Evolutionary conservation across 768 basidiomycete species (phyloP).

Genomic region (Arthromyces matolae): DNA sequence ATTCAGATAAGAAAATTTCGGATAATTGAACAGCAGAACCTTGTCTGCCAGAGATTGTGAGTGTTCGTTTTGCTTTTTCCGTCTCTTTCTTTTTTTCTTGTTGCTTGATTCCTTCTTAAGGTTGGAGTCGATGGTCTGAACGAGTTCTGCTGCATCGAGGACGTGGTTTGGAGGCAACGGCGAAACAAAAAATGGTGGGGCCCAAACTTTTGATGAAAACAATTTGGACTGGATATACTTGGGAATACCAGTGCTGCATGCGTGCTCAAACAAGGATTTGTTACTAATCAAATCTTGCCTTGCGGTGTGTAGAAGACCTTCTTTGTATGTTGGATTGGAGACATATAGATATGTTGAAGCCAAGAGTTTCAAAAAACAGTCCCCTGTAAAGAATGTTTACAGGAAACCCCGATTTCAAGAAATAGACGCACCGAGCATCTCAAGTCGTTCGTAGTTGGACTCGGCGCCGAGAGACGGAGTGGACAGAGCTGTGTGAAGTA

Average conservation of each 20-base stretch:
- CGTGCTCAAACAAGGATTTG: constrained; percentile 53
- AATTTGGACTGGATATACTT: constrained; percentile 70
- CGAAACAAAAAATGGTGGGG: constrained; percentile 41
- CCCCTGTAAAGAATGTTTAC: constrained; percentile 43
- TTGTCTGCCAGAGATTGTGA: constrained; percentile 71
- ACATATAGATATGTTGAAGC: constrained; percentile 74
- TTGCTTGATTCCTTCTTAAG: constrained; percentile 6
- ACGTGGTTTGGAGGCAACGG: not conserved
- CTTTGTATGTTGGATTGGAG: constrained; percentile 56
- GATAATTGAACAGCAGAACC: constrained; percentile 39
- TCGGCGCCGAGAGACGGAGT: constrained; percentile 68
- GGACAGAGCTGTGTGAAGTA: constrained; percentile 64
- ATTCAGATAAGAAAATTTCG: not conserved
- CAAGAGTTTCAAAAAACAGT: constrained; percentile 80
- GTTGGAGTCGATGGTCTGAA: not conserved
- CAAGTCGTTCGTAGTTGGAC: constrained; percentile 79
- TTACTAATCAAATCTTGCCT: constrained; percentile 77
- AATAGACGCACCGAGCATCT: constrained; percentile 63
- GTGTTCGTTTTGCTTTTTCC: constrained; percentile 37
- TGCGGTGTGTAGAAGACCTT: constrained; percentile 63
- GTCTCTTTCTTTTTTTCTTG: constrained; percentile 29
- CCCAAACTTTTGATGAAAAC: constrained; percentile 66
- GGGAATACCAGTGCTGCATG: constrained; percentile 58
- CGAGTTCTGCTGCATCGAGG: not conserved
- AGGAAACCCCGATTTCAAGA: constrained; percentile 1